Conservation (phyloP, 1,284 basidiomycete species). For the Mycosarcoma mackinlayi region DNA sequence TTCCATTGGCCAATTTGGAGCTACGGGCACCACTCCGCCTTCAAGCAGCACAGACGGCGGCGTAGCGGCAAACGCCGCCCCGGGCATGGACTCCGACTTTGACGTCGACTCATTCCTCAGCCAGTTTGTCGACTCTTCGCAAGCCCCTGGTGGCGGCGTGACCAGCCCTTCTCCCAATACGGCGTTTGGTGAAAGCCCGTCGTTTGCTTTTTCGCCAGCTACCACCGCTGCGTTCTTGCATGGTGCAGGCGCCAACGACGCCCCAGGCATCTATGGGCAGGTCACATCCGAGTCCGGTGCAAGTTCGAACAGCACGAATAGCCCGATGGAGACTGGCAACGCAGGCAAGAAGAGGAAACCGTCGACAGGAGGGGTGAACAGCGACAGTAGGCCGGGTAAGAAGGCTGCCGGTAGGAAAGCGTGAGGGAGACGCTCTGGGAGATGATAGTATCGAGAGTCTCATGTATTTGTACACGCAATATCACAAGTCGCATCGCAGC, state of each 20-base stretch:
- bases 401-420: conserved; percentile 16
- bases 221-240: conserved; percentile 48
- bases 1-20: conserved; percentile 1
- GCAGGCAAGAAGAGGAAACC: conserved; percentile 41
- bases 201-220: conserved; percentile 42
- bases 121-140: conserved; percentile 56
- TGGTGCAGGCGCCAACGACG: conserved; percentile 8
- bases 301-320: conserved; percentile 8
- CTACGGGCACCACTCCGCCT: conserved; percentile 21
- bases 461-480: conserved; percentile 21
- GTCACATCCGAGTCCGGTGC: conserved; percentile 3
- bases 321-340: background rate
- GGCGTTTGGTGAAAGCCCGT: conserved; percentile 25
- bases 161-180: conserved; percentile 16
- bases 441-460: too few species aligned
- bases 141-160: conserved; percentile 45
- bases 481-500: too few species aligned
- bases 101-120: conserved; percentile 61
- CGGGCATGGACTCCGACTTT: conserved; percentile 46
- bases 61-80: background rate
- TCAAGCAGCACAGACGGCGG: background rate
- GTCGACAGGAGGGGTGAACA: conserved; percentile 1
- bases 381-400: conserved; percentile 20
- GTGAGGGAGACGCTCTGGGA: background rate
- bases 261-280: conserved; percentile 18